Evolutionary conservation across 2,329 filamentous ascomycete genomes (phyloP), one percentile per base, ranked within the genome.

Genomic region (Fusarium hostae): DNA sequence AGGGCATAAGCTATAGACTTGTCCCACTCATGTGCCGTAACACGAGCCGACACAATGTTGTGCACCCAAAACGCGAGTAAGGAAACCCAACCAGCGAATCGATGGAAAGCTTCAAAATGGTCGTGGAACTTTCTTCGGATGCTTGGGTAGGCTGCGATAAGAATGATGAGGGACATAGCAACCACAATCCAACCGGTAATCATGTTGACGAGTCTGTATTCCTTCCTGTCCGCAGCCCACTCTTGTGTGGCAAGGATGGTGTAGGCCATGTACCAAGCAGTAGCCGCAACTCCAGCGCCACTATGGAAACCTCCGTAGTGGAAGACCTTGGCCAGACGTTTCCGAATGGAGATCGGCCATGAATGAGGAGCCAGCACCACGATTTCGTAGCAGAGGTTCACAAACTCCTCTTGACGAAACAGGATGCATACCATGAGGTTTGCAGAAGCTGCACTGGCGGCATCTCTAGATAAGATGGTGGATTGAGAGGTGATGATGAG

Each of bases 391-490:
- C 63, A 66, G 2, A 66, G 28, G 1, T 66, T 66, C 10, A 66
- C 54, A 5, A 66, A 66, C 28, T 66, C 63, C 13, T 66, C 63
- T 37, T 66, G 63, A 1, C 63, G 63, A 18, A 66, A 66, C 0
- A 66, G n/a, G 9, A 66, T 66, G 32, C 63, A 66, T 12, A 66
- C 54, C 63, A 66, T 66, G 18, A 66, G 63, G 5, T 66, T 66
- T 26, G 63, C 63, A 6, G 63, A 66, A 16, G 63, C 63, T 7
- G 63, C 62, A 12, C 63, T 66, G 12, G 54, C 63, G 9, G 62
- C 63, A 26, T 66, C 62, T 24, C 30, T 65, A 5, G 63, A 60
- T 0, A 66, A 13, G 1, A 50, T 20, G 1, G 20, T 4, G 2
- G 16, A 12, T 18, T 40, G 13, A 1, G 62, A 60, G 9, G 24